Conservation (phyloP, 257 asterid species). For the Lithospermum erythrorhizon region DNA sequence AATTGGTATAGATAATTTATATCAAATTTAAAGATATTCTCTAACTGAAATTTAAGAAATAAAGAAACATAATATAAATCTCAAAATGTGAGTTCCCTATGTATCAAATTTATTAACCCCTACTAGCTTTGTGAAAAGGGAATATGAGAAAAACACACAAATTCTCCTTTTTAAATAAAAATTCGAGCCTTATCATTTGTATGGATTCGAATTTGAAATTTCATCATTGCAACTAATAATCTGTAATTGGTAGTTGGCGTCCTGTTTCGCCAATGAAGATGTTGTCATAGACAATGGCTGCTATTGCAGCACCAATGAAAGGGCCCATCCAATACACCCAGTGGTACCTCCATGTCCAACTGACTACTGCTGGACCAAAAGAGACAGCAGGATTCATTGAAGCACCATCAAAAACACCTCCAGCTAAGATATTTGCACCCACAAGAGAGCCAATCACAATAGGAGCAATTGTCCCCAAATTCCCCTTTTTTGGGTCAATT, state of each 20-base stretch:
- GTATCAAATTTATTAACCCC: too few relatives aligned
- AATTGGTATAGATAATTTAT: too few relatives aligned
- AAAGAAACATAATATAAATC: too few relatives aligned
- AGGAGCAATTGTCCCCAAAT: conserved; percentile 32
- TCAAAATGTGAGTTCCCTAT: too few relatives aligned
- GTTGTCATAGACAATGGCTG: conserved; percentile 25
- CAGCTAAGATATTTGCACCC: conserved; percentile 35
- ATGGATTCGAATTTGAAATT: too few relatives aligned
- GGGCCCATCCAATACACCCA: conserved; percentile 44
- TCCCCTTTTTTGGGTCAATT: conserved; percentile 17
- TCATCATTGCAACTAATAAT: conserved; percentile 11
- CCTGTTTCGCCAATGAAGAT: conserved; percentile 17
- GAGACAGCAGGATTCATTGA: conserved; percentile 3
- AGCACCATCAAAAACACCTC: conserved; percentile 37
- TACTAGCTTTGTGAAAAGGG: too few relatives aligned
- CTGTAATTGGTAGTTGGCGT: conserved; percentile 17
- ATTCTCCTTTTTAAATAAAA: too few relatives aligned
- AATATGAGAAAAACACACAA: too few relatives aligned
- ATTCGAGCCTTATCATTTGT: too few relatives aligned
- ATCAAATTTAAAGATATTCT: too few relatives aligned
- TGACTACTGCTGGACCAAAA: conserved; percentile 37
- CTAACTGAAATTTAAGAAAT: too few relatives aligned
- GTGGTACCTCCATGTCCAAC: conserved; percentile 28
- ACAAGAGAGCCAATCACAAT: conserved; percentile 36
- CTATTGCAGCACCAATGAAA: conserved; percentile 27